Percentiles rank a stretch among this genome's conserved stretches.
Evolutionary conservation across 163 green algal genomes (phyloP).

Genomic region (Smithsoniella earleae): DNA sequence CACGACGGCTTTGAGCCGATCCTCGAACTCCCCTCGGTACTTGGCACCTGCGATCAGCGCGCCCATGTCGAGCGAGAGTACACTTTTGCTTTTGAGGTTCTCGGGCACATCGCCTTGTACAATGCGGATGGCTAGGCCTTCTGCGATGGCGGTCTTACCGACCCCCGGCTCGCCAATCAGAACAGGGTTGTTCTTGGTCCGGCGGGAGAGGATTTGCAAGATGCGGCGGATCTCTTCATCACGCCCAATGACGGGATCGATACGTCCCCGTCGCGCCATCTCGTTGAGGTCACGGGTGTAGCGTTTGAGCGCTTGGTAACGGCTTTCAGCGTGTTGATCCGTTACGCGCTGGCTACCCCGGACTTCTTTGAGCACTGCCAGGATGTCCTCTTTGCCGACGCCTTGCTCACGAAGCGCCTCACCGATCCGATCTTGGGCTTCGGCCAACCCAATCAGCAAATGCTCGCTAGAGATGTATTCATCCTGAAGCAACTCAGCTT

Average conservation of each 20-base stretch:
- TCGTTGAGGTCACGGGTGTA: constrained; percentile 89
- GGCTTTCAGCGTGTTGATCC: constrained; percentile 70
- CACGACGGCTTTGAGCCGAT: constrained; percentile 84
- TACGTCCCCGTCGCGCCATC: constrained; percentile 68
- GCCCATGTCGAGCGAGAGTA: constrained; percentile 91
- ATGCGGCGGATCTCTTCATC: constrained; percentile 80
- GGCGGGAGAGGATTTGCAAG: constrained; percentile 85
- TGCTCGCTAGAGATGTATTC: too few species aligned
- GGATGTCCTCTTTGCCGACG: constrained; percentile 55
- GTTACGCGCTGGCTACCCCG: constrained; percentile 44
- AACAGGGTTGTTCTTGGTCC: constrained; percentile 97
- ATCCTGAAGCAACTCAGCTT: too few species aligned
- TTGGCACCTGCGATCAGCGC: constrained; percentile 82
- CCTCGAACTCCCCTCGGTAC: constrained; percentile 93
- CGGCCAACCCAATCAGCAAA: too few species aligned
- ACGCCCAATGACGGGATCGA: constrained; percentile 93
- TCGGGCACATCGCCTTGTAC: constrained; percentile 71
- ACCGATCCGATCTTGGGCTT: too few species aligned
- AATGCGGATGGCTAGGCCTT: constrained; percentile 89
- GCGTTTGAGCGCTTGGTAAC: constrained; percentile 87
- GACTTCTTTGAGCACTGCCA: constrained; percentile 68
- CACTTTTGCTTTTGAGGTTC: constrained; percentile 57
- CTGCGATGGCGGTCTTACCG: constrained; percentile 82
- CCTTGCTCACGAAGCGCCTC: constrained; percentile 56
- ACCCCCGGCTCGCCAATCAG: constrained; percentile 89